These are phyloP conservation scores for Pichia sp. DNA, from an alignment of 1,139 yeast genomes.

Conservation along the genomic window DNA sequence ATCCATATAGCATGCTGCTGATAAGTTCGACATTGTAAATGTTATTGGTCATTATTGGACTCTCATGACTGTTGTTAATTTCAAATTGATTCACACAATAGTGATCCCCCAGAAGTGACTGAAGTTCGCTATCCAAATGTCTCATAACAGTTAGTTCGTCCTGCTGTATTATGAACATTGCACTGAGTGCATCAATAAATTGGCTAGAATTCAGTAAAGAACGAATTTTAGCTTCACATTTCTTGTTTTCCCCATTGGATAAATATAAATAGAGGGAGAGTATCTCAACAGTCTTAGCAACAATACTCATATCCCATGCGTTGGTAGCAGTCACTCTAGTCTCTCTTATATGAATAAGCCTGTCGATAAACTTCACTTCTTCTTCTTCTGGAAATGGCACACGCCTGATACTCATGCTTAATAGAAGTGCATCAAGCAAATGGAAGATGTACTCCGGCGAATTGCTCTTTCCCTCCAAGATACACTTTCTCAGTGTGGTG, in stretches of 20 bases:
- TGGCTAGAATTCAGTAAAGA: conserved; percentile 35
- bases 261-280: conserved; percentile 52
- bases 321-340: neutral
- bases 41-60: conserved; percentile 47
- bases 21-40: conserved; percentile 58
- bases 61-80: conserved; percentile 39
- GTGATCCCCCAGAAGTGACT: too few relatives aligned
- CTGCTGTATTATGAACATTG: conserved; percentile 32
- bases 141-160: conserved; percentile 42
- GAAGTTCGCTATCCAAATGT: conserved; percentile 34
- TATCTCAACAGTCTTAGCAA: conserved; percentile 67
- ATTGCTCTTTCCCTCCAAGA: conserved; percentile 30
- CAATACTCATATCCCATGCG: conserved; percentile 37
- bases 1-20: conserved; percentile 51
- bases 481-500: neutral
- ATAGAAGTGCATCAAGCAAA: conserved; percentile 1
- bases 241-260: conserved; percentile 47
- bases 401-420: conserved; percentile 4
- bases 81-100: too few relatives aligned
- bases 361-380: conserved; percentile 45
- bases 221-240: conserved; percentile 36
- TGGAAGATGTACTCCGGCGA: conserved; percentile 12
- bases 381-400: conserved; percentile 25
- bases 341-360: conserved; percentile 31
- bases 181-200: conserved; percentile 30